Base-by-base conservation (phyloP, 2,329 filamentous ascomycete species). In the Sphaerulina populicola region DNA sequence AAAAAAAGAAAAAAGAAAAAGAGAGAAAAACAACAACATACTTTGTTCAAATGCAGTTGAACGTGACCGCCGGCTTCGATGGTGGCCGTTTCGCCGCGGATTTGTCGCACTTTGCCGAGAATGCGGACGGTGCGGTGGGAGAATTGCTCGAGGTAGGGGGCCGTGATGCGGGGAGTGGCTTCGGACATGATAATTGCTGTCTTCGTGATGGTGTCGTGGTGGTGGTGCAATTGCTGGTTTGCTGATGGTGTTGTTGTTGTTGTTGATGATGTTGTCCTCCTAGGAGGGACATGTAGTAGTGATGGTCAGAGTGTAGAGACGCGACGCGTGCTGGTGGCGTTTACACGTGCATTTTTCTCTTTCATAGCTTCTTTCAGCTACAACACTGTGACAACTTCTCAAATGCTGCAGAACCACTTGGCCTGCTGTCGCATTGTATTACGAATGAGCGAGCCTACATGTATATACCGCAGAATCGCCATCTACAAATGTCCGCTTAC, bases 161-260 rank as follows among this genome's bases (percentile, higher is more conserved):
- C 85, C 43, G 86, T 88, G 68, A 96, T 81, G 69, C 93, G 89
- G 29, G 93, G 91, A 44, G 88, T 82, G 62, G 83, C 73, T 65
- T 90, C 77, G 40, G 76, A 77, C 86, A 91, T 91, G 57, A 52
- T 72, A 9, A n/a, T 2, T 48, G n/a, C 8, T 29, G 2, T 41
- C 15, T 27, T 30, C 38, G 18, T 30, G 31, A 37, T 7, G n/a
- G 2, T 21, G 18, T n/a, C 6, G 37, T 11, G 12, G 14, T 35
- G 11, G 39, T n/a, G n/a, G n/a, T n/a, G n/a, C n/a, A n/a, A n/a
- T n/a, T n/a, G n/a, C 8, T 23, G 21, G 15, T 7, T 12, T 27
- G 23, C 23, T 35, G 31, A 8, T 35, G 31, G 31, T n/a, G 37
- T 29, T 15, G 18, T 14, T 48, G 29, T 23, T 41, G 15, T 23